A percentile compares a stretch with the other conserved stretches of the same genome.
phyloP scores from a whole-genome alignment of 805 yeast species.

The Sugiyamaella valdiviana region DNA sequence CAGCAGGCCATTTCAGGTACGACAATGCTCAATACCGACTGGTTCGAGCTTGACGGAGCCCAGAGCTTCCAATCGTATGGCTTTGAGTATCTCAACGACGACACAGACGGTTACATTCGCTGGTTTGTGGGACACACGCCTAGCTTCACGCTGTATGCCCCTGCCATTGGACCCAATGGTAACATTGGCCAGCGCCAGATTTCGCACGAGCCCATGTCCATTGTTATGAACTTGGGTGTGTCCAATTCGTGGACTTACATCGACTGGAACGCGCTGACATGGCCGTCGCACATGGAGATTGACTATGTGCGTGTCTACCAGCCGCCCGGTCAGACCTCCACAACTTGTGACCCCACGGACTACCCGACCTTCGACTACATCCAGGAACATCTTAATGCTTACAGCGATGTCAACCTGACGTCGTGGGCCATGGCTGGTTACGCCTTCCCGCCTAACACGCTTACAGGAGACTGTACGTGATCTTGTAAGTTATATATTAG shows the following conservation, averaged over 20 bases:
- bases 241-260: conserved; percentile 92
- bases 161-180: conserved; percentile 83
- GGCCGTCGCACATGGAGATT: conserved; percentile 71
- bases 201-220: conserved; percentile 88
- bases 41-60: conserved; percentile 72
- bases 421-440: conserved; percentile 74
- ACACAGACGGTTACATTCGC: conserved; percentile 63
- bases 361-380: conserved; percentile 86
- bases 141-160: conserved; percentile 64
- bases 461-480: conserved; percentile 38
- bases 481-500: not conserved
- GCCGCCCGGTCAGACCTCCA: conserved; percentile 52
- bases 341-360: conserved; percentile 82
- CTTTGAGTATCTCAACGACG: conserved; percentile 69
- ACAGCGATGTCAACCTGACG: conserved; percentile 63
- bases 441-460: conserved; percentile 52
- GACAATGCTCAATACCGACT: conserved; percentile 67
- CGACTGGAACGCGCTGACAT: conserved; percentile 70
- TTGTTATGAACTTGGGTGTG: conserved; percentile 80
- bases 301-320: conserved; percentile 93
- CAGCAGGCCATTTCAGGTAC: conserved; percentile 89
- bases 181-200: conserved; percentile 78
- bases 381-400: conserved; percentile 59
- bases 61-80: conserved; percentile 63
- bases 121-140: conserved; percentile 85